Conservation (phyloP, 768 basidiomycete genomes). For the Panus rudis region DNA sequence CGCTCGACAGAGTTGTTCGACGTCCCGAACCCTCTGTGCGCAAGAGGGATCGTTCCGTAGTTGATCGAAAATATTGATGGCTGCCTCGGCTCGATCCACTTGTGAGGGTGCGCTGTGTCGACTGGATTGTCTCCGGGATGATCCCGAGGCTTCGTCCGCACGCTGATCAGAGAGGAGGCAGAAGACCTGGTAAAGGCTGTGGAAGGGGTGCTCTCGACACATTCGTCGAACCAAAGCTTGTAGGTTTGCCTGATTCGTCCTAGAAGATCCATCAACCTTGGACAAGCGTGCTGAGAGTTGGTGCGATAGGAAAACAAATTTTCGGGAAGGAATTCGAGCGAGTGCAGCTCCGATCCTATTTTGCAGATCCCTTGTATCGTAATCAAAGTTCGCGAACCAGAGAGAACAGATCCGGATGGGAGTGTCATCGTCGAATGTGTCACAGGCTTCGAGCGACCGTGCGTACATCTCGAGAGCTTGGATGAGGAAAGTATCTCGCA, state of each 20-base stretch:
- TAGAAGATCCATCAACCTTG: constrained; percentile 23
- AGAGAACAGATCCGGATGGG: constrained; percentile 81
- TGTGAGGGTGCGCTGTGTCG: constrained; percentile 36
- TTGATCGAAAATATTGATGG: constrained; percentile 50
- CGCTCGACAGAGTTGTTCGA: constrained; percentile 57
- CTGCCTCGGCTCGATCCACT: constrained; percentile 56
- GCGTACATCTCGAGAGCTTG: constrained; percentile 86
- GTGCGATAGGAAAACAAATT: constrained; percentile 87
- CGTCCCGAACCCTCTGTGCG: constrained; percentile 36
- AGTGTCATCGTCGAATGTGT: constrained; percentile 68
- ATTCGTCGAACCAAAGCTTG: constrained; percentile 64
- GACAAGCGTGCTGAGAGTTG: constrained; percentile 90
- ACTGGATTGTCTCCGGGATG: constrained; percentile 38
- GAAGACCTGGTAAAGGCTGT: constrained; percentile 85
- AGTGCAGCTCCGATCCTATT: constrained; percentile 38
- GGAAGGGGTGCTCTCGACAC: constrained; percentile 89
- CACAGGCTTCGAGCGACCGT: constrained; percentile 59
- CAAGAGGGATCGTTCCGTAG: constrained; percentile 37
- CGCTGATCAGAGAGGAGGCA: constrained; percentile 47
- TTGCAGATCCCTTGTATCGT: constrained; percentile 32
- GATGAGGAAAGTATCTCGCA: constrained; percentile 56
- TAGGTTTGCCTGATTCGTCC: constrained; percentile 45
- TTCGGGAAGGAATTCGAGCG: constrained; percentile 66
- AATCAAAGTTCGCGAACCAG: constrained; percentile 86
- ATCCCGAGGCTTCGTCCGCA: constrained; percentile 9